A percentile compares a stretch with the other conserved stretches of the same genome.
These are phyloP conservation scores for Neonectria magnoliae DNA, from an alignment of 2,329 filamentous ascomycete species.

Conservation along the genomic window DNA sequence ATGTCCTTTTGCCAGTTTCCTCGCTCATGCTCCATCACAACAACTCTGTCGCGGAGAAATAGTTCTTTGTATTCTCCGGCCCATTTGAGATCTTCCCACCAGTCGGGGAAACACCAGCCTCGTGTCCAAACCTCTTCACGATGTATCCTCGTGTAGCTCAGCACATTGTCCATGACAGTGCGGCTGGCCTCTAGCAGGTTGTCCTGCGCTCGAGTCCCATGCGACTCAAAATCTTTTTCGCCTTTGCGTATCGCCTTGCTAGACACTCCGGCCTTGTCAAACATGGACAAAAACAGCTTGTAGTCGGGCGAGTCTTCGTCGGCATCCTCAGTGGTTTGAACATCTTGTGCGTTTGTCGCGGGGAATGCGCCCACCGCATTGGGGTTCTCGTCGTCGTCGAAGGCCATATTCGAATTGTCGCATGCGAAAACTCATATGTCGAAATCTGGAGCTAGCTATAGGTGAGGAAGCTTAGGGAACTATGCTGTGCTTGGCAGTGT, in stretches of 20 bases:
- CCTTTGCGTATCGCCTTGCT: constrained; percentile 83
- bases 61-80: constrained; percentile 41
- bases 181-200: constrained; percentile 82
- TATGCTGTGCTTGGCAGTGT: neutral
- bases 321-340: constrained; percentile 61
- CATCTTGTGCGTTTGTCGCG: constrained; percentile 41
- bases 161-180: constrained; percentile 87
- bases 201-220: constrained; percentile 85
- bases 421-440: neutral
- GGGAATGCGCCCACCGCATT: constrained; percentile 27
- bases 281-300: constrained; percentile 71
- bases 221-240: constrained; percentile 96
- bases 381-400: constrained; percentile 57
- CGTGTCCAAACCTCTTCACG: constrained; percentile 71
- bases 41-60: constrained; percentile 61
- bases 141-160: constrained; percentile 81
- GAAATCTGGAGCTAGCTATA: neutral
- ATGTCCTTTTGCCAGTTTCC: constrained; percentile 80
- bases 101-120: constrained; percentile 78
- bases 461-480: neutral
- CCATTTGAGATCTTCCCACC: constrained; percentile 51
- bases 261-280: constrained; percentile 61
- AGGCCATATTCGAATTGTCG: constrained; percentile 47
- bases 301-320: constrained; percentile 90
- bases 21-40: constrained; percentile 76